These are phyloP conservation scores for Barnettozyma hawaiiensis DNA, from an alignment of 1,139 yeast genomes.

Conservation along the genomic window DNA sequence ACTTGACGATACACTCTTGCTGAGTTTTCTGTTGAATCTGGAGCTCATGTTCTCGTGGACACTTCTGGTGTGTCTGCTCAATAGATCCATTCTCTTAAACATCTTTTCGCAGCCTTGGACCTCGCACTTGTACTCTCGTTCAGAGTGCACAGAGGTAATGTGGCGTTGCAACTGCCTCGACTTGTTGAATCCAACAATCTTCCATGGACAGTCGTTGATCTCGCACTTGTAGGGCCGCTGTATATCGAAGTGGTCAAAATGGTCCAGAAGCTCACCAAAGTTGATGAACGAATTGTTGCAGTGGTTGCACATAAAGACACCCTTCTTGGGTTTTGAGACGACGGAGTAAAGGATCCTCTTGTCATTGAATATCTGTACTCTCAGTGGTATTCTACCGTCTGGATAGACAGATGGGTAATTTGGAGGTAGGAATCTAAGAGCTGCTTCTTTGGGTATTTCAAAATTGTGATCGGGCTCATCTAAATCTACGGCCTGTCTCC, in stretches of 20 bases:
- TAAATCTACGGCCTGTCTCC: neutral
- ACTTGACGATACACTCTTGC: conserved; percentile 7
- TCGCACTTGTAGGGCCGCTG: conserved; percentile 39
- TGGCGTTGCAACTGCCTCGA: conserved; percentile 28
- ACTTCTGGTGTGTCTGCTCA: conserved; percentile 46
- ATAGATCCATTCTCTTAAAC: conserved; percentile 62
- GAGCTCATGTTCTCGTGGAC: conserved; percentile 45
- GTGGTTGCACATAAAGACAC: conserved; percentile 39
- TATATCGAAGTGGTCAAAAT: conserved; percentile 34
- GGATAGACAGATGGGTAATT: conserved; percentile 15
- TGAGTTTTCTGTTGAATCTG: conserved; percentile 34
- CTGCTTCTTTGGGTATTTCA: conserved; percentile 5
- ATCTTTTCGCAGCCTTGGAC: conserved; percentile 58
- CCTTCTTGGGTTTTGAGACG: conserved; percentile 32
- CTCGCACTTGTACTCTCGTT: conserved; percentile 52
- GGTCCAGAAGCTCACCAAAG: conserved; percentile 33
- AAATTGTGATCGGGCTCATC: conserved; percentile 2
- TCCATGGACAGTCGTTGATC: conserved; percentile 45
- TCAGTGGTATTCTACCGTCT: conserved; percentile 22
- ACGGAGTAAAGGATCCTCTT: conserved; percentile 17
- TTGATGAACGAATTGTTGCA: conserved; percentile 33
- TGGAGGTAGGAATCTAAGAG: conserved; percentile 16
- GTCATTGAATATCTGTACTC: conserved; percentile 23
- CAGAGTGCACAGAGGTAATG: conserved; percentile 21
- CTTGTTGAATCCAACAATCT: conserved; percentile 44